Base-by-base conservation (phyloP, 176 grass and related monocot genomes). In the Rhynchospora tenuis region DNA sequence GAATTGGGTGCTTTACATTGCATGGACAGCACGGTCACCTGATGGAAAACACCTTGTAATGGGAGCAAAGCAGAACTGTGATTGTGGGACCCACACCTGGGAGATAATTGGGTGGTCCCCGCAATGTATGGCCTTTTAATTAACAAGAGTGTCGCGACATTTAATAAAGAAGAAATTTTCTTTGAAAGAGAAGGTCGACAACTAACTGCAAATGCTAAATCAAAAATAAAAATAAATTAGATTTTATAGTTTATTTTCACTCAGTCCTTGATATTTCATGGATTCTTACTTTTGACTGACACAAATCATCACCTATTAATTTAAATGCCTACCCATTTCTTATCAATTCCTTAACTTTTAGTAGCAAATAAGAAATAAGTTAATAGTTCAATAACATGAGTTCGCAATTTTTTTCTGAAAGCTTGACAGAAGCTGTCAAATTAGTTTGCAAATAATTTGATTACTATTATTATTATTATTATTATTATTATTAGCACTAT, bases 1-100 rank as follows among this genome's bases (percentile, higher is more conserved):
- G 74, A 94, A 98, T 84, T 98, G 95, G 95, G 96, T 98, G 55
- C 92, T 98, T 70, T 95, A 67, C 54, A 91, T 95, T 89, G 91
- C 91, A 73, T 95, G n/a, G n/a, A n/a, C n/a, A n/a, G n/a, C n/a
- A n/a, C n/a, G 96, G 96, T 98, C 96, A 76, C 88, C 96, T 62
- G 93, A 98, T 86, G 96, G 93, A 6, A 93, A 95, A 46, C 85
- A 91, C 78, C 92, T 95, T 91, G 93, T 98, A 98, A 91, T 80
- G 96, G 96, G 65, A 98, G 93, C 93, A 99, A 95, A 83, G 84
- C 93, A 62, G 96, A 99, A 78, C 91, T 99, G 79, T 83, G 91
- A 88, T 72, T 88, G 73, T 98, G 96, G 96, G 86, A 95, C 59
- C 96, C 96, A 28, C 92, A 91, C 91, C 88, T 86, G 96, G 96